Conservation (phyloP, 768 basidiomycete species). For the Boletus barrowsii region DNA sequence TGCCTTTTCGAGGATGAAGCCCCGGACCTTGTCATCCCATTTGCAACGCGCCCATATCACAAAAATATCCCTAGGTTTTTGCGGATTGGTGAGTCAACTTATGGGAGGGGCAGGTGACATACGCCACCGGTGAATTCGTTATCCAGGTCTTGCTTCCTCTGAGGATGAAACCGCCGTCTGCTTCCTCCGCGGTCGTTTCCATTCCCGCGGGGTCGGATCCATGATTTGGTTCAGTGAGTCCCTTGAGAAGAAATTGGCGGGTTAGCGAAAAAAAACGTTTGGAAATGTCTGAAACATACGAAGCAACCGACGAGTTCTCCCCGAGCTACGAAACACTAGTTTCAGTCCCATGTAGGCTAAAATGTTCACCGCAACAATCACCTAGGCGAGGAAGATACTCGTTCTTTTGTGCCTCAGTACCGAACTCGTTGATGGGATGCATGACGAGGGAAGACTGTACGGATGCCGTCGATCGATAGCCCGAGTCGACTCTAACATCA, state of each 20-base stretch:
- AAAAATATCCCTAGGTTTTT: conserved; percentile 68
- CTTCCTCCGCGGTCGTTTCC: conserved; percentile 88
- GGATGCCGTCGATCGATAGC: conserved; percentile 91
- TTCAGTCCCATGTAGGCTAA: conserved; percentile 1
- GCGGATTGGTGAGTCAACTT: conserved; percentile 8
- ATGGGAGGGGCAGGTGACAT: conserved; percentile 29
- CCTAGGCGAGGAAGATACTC: conserved; percentile 86
- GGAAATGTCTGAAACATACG: conserved; percentile 45
- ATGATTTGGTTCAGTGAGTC: conserved; percentile 94
- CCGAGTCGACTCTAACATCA: conserved; percentile 79
- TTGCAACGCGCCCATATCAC: conserved; percentile 93
- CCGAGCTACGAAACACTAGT: conserved; percentile 46
- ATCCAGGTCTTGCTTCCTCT: conserved; percentile 99
- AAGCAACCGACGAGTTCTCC: conserved; percentile 93
- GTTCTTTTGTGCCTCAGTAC: conserved; percentile 85
- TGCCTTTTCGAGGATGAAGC: conserved; percentile 90
- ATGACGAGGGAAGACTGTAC: conserved; percentile 97
- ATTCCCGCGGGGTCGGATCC: conserved; percentile 98
- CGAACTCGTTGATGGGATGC: conserved; percentile 91
- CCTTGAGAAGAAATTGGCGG: conserved; percentile 43
- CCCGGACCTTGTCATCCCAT: conserved; percentile 89
- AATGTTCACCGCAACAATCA: conserved; percentile 24
- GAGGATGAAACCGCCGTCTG: conserved; percentile 79
- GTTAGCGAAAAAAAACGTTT: neutral
- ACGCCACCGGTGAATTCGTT: conserved; percentile 89